These are phyloP conservation scores for Trametes sanguinea DNA, from an alignment of 768 basidiomycete species.

Conservation along the genomic window DNA sequence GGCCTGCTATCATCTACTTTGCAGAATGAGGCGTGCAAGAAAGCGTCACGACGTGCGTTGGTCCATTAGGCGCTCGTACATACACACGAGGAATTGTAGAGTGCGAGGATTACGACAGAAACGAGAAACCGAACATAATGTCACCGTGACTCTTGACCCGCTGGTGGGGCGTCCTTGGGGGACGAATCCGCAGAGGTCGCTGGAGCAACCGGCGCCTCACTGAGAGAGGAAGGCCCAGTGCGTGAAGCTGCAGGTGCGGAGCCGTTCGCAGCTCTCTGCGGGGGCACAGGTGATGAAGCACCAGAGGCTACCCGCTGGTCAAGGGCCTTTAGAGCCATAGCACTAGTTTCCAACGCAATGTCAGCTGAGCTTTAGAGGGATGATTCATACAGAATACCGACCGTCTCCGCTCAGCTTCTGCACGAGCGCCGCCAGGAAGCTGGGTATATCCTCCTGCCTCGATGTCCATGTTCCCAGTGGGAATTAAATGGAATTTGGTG, in stretches of 20 bases:
- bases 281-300: conserved; percentile 31
- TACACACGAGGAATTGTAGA: conserved; percentile 15
- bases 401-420: conserved; percentile 96
- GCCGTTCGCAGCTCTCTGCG: conserved; percentile 23
- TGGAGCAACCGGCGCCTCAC: background rate
- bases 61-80: conserved; percentile 23
- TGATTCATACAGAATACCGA: conserved; percentile 38
- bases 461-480: conserved; percentile 59
- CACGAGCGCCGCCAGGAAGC: conserved; percentile 85
- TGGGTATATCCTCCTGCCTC: conserved; percentile 73
- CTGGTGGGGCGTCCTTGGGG: background rate
- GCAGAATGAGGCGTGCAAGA: background rate
- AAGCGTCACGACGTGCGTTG: conserved; percentile 8
- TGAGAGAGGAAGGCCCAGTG: conserved; percentile 16
- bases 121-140: background rate
- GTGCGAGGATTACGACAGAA: background rate
- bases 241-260: conserved; percentile 7
- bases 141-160: background rate
- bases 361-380: background rate
- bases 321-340: conserved; percentile 94
- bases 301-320: conserved; percentile 86
- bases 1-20: too few species aligned
- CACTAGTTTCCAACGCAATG: conserved; percentile 48
- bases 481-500: conserved; percentile 74
- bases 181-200: conserved; percentile 1